Base-by-base conservation (phyloP, 2,329 filamentous ascomycete species). In the Pseudogymnoascus sp. region DNA sequence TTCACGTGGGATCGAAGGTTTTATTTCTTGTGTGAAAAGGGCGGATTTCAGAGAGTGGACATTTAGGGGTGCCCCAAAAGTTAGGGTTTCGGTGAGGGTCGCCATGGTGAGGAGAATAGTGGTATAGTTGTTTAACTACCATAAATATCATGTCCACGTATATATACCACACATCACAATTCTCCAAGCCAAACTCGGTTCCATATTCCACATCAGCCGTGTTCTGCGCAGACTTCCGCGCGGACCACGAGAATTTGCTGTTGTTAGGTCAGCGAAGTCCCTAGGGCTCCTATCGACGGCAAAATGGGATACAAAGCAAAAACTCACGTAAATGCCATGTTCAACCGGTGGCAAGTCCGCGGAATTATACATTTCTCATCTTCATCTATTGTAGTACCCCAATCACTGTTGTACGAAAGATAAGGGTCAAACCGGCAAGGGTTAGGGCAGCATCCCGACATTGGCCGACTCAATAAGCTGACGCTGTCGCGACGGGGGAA, bases 331-430 rank as follows among this genome's bases (percentile, higher is more conserved):
- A 57, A 57, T 57, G 10, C n/a, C 50, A 21, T 33, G 50, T 21
- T 57, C 50, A 35, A 10, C 28, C 17, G 17, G 50, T 33, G 50
- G 28, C 50, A 57, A 8, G 50, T 57, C 50, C 50, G 50, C 50
- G 50, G 50, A 57, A 33, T 57, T 57, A 57, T 57, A 57, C 50
- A 57, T 15, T 57, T 57, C 50, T 57, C n/a, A 11, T 57, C 17
- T 13, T 57, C 28, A 33, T 15, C 50, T 19, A 33, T 57, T 57
- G 11, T 11, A 33, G 28, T 33, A 9, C 28, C 8, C 28, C 28
- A 19, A 17, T 53, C 47, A 17, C 50, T 33, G 50, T 35, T 21
- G 28, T 35, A 35, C 50, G 6, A 57, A 35, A 57, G 50, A 57
- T 33, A 57, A 57, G 28, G 50, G 50, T 57, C 11, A 35, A 35